Percentiles rank a stretch among this genome's conserved stretches.
These are phyloP conservation scores for Coemansia sp. DNA, from an alignment of 192 early-diverging fungal genomes.

Conservation along the genomic window DNA sequence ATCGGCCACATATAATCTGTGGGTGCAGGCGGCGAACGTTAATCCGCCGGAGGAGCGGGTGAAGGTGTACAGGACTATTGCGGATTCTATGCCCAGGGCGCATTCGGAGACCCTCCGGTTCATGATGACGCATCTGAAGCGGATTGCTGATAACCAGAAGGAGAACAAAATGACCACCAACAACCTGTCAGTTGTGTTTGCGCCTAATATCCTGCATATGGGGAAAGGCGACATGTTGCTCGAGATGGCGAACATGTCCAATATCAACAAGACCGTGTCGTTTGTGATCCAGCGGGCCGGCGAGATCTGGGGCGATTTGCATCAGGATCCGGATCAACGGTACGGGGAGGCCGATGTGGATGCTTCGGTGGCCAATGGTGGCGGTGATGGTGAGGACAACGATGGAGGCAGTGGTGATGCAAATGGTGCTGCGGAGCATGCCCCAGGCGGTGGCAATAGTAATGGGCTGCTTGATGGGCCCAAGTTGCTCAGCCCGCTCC, in stretches of 20 bases:
- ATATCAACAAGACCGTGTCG: conserved; percentile 71
- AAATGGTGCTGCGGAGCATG: neutral
- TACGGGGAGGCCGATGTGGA: neutral
- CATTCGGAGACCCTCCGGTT: conserved; percentile 65
- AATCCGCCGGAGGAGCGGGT: conserved; percentile 32
- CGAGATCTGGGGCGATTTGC: conserved; percentile 40
- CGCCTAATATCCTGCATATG: conserved; percentile 78
- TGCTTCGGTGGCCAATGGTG: neutral
- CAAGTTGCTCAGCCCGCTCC: neutral
- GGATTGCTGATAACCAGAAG: conserved; percentile 59
- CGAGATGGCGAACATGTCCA: conserved; percentile 74
- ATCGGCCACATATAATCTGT: conserved; percentile 65
- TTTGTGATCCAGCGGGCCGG: conserved; percentile 65
- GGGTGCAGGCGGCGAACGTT: conserved; percentile 60
- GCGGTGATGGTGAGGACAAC: neutral
- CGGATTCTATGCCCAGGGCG: conserved; percentile 60
- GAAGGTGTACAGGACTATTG: conserved; percentile 43
- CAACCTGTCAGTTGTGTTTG: conserved; percentile 94
- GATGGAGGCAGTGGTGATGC: neutral
- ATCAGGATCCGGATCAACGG: neutral
- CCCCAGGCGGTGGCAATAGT: neutral
- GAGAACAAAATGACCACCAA: conserved; percentile 90
- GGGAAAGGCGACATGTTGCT: conserved; percentile 53
- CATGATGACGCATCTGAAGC: conserved; percentile 66
- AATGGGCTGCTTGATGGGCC: neutral